Base-by-base conservation (phyloP, 768 basidiomycete genomes). In the Lyophyllum semitale region DNA sequence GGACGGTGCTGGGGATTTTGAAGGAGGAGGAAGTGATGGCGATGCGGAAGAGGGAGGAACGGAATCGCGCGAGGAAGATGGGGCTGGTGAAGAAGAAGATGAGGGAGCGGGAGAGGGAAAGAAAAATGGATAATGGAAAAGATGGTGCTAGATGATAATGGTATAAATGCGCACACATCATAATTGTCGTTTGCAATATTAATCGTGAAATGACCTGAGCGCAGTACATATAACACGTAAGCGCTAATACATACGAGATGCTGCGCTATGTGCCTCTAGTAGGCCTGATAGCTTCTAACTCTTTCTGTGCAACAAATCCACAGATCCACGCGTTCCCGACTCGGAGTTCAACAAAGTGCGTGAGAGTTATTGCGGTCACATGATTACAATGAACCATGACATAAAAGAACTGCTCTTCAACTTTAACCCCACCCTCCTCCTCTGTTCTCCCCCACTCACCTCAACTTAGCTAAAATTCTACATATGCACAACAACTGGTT, bases 1-100 rank as follows among this genome's bases (percentile, higher is more conserved):
- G 76, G 63, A 74, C 58, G 41, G 77, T 88, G 20, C 60, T 85
- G 22, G 80, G 76, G 20, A 84, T 88, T 54, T 60, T 89, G 62
- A 83, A 79, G 57, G 75, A 71, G 33, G 79, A 77, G 57, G 66
- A 73, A 58, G 63, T 55, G 4, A 50, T 48, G 33, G 68, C 60
- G n/a, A 51, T 70, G 50, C 53, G 52, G 52, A 66, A 63, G 51
- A 70, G 65, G 53, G 73, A 76, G 63, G 68, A 61, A 35, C 58
- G 68, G 43, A 70, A 69, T 52, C 56, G 60, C 41, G 70, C 66
- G 5, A 64, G 72, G 25, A 63, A 67, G n/a, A 55, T 61, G n/a
- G 73, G 72, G 8, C 54, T 75, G 47, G 53, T 66, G 33, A 71
- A 59, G 59, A 73, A 72, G 65, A 66, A 55, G 55, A 48, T 54